Evolutionary conservation across 2,329 filamentous ascomycete genomes (phyloP).

Genomic region (Atkinsonella texensis): DNA sequence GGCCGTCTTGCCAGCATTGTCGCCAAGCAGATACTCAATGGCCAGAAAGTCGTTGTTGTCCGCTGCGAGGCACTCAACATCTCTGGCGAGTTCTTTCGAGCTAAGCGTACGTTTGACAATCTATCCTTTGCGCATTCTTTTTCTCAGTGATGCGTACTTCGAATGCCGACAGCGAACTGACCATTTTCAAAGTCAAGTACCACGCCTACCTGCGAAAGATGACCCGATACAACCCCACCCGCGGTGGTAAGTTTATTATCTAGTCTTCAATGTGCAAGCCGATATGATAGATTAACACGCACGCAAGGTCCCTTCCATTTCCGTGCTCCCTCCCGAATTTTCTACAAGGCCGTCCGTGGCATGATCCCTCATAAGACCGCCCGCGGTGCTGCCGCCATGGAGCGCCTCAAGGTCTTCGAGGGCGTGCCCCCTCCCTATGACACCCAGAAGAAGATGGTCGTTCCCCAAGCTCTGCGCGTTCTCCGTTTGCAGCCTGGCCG

Average conservation of each 20-base stretch:
- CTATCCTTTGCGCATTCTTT: constrained; percentile 1
- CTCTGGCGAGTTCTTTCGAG: constrained; percentile 99
- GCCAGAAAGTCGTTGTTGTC: constrained; percentile 98
- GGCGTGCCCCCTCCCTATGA: constrained; percentile 98
- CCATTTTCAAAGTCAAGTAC: constrained; percentile 80
- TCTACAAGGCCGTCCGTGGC: constrained; percentile 99
- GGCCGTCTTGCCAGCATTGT: constrained; percentile 96
- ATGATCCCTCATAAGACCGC: constrained; percentile 99
- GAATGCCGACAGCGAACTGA: constrained; percentile 30
- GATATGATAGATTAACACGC: constrained; percentile 14
- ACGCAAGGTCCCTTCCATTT: constrained; percentile 92
- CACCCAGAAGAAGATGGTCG: constrained; percentile 99
- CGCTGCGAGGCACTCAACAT: constrained; percentile 99
- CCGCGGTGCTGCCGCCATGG: constrained; percentile 88
- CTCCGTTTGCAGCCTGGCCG: constrained; percentile 95
- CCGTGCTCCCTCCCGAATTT: constrained; percentile 97
- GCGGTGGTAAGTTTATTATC: constrained; percentile 61
- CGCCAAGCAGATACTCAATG: constrained; percentile 97
- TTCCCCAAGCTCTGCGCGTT: constrained; percentile 94
- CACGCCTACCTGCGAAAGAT: constrained; percentile 99
- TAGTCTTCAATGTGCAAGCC: constrained; percentile 14
- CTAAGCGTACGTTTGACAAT: constrained; percentile 79
- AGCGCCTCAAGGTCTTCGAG: constrained; percentile 99
- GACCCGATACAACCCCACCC: constrained; percentile 98
- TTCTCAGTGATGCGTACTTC: background rate